Base-by-base conservation (phyloP, 2,329 filamentous ascomycete species). In the Laburnicola sp. region DNA sequence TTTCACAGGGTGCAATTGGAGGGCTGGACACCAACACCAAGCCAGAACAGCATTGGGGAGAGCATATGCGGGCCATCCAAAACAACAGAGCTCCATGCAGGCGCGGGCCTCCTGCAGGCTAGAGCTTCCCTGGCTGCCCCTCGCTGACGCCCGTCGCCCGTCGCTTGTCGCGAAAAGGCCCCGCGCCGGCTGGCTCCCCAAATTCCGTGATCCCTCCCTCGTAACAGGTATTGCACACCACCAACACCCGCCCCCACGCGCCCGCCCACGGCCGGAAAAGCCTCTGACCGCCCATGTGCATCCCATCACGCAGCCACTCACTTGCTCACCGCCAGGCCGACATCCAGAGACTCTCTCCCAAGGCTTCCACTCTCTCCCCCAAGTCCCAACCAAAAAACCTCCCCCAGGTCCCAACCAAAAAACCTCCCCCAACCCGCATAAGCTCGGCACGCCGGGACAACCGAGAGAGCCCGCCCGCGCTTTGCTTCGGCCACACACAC, bases 401-500 rank as follows among this genome's bases (percentile, higher is more conserved):
- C n/a, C n/a, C n/a, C n/a, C n/a, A n/a, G n/a, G n/a, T n/a, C n/a
- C n/a, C n/a, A n/a, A n/a, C n/a, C n/a, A n/a, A n/a, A 41, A 45
- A 32, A 32, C 30, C 7, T n/a, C n/a, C 30, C 30, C n/a, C 26
- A 43, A 27, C 23, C 7, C 31, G n/a, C 37, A 36, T 28, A 35
- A 45, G 58, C 62, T 66, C 62, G 63, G 63, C 54, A 60, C 47
- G 37, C 48, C 60, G 57, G 56, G 50, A 51, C 34, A 57, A 55
- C 44, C 50, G 54, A 47, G 31, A 21, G 40, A 36, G 40, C 32
- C 45, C 31, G 35, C 35, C 31, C 43, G 50, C 62, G 64, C 58
- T 65, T 66, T 66, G 59, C 62, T 62, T 65, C 64, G 64, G 63
- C 58, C 26, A 7, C n/a, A 25, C 28, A 22, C 40, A n/a, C 40